Conservation (phyloP, 2,329 filamentous ascomycete species). For the Aspergillus vadensis region DNA sequence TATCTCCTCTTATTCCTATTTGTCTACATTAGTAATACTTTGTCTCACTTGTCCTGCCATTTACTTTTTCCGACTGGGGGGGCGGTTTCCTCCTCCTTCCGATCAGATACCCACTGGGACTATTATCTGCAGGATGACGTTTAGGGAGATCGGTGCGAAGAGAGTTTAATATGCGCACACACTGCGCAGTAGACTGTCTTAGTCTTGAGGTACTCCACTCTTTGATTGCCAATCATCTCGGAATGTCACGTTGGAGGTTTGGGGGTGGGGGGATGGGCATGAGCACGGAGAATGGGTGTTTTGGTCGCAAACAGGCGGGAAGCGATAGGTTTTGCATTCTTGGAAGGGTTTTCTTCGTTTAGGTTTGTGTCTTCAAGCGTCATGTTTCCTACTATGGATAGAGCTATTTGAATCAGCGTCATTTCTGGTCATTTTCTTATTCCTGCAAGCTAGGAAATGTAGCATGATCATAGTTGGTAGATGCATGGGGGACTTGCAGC, state of each 20-base stretch:
- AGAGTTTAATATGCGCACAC: background rate
- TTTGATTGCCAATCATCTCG: background rate
- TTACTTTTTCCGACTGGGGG: background rate
- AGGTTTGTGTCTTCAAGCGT: background rate
- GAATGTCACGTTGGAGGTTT: background rate
- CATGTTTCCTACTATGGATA: background rate
- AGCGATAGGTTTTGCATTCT: background rate
- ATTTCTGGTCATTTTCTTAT: background rate
- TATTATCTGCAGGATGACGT: conserved; percentile 24
- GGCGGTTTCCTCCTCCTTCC: background rate
- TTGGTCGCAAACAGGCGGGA: background rate
- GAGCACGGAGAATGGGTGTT: background rate
- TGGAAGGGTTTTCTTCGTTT: background rate
- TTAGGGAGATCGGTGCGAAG: conserved; percentile 6
- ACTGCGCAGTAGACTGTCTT: background rate
- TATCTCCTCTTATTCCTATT: background rate
- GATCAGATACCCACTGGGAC: background rate
- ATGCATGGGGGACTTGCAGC: background rate
- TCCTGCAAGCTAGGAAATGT: background rate
- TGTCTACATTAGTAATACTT: background rate
- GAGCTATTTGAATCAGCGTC: background rate
- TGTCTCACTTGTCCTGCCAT: background rate
- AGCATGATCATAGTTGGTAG: background rate
- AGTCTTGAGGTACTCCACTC: conserved; percentile 2
- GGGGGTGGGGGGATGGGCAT: background rate